These are phyloP conservation scores for Trichoderma harzianum DNA, from an alignment of 2,329 filamentous ascomycete genomes.

Conservation along the genomic window DNA sequence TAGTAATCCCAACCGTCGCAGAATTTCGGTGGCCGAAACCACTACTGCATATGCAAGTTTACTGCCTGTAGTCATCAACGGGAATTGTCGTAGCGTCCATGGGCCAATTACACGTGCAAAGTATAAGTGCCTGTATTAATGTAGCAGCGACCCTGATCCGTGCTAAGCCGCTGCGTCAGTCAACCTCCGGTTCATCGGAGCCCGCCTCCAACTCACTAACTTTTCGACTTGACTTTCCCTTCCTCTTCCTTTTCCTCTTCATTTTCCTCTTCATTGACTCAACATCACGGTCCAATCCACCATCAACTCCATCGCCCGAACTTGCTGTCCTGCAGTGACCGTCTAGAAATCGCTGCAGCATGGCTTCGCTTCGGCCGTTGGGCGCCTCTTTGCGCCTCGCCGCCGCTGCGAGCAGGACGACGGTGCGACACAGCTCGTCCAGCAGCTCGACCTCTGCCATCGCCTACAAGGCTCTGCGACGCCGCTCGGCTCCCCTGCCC, in stretches of 20 bases:
- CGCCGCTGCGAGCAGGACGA: conserved; percentile 19
- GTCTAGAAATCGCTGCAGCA: conserved; percentile 28
- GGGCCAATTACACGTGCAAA: neutral
- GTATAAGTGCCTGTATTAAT: neutral
- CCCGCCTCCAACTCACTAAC: conserved; percentile 12
- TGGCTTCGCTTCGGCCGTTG: conserved; percentile 46
- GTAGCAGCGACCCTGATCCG: neutral
- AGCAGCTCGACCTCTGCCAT: conserved; percentile 85
- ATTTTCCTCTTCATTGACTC: neutral
- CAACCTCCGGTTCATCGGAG: conserved; percentile 23
- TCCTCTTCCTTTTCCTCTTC: neutral
- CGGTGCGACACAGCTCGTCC: conserved; percentile 39
- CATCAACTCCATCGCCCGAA: neutral
- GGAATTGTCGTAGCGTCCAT: neutral
- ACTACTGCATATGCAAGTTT: neutral
- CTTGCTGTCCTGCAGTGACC: neutral
- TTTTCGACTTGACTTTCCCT: conserved; percentile 7
- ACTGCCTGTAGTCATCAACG: neutral
- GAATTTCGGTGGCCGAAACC: neutral
- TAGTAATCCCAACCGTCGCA: neutral
- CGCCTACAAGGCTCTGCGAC: conserved; percentile 94
- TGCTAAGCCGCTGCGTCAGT: conserved; percentile 8
- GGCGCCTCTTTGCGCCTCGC: conserved; percentile 38
- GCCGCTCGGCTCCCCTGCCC: conserved; percentile 80
- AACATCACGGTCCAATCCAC: neutral